phyloP scores from a whole-genome alignment of 768 basidiomycete genomes.

The Tubosaeta sp. region DNA sequence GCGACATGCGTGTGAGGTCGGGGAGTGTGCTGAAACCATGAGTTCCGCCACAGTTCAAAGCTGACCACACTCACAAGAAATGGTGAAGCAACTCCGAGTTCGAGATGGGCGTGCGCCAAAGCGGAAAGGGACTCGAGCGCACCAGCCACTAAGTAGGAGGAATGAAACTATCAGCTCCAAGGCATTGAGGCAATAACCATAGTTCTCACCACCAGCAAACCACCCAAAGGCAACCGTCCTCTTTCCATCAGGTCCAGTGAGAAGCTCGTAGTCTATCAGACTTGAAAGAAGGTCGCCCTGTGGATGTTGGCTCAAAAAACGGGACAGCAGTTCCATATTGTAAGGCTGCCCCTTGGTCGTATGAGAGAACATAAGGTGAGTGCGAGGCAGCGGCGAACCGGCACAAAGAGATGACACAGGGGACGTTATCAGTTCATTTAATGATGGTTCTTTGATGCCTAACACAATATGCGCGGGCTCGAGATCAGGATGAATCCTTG shows the following conservation, averaged over 20 bases:
- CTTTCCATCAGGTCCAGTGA: conserved; percentile 59
- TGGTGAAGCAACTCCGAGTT: conserved; percentile 75
- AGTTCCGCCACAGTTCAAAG: not conserved
- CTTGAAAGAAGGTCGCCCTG: conserved; percentile 34
- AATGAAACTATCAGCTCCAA: conserved; percentile 1
- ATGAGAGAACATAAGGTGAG: conserved; percentile 90
- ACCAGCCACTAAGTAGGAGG: conserved; percentile 59
- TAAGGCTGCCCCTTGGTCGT: conserved; percentile 85
- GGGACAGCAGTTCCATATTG: conserved; percentile 73
- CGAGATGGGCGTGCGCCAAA: conserved; percentile 74
- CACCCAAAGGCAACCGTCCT: conserved; percentile 88
- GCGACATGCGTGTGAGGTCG: conserved; percentile 73
- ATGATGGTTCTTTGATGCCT: conserved; percentile 86
- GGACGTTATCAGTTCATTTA: conserved; percentile 53
- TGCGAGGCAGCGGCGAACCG: conserved; percentile 41
- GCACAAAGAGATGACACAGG: conserved; percentile 31
- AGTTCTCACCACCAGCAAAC: conserved; percentile 76
- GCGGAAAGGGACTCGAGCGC: conserved; percentile 76
- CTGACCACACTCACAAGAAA: conserved; percentile 56
- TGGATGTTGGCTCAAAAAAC: conserved; percentile 45
- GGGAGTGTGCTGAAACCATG: conserved; percentile 51
- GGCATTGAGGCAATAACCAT: not conserved
- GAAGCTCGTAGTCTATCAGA: conserved; percentile 82
- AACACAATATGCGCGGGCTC: conserved; percentile 67
- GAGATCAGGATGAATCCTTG: conserved; percentile 54